Evolutionary conservation across 495 filamentous ascomycete species (phyloP).

Genomic region (Lophiotrema nucula): DNA sequence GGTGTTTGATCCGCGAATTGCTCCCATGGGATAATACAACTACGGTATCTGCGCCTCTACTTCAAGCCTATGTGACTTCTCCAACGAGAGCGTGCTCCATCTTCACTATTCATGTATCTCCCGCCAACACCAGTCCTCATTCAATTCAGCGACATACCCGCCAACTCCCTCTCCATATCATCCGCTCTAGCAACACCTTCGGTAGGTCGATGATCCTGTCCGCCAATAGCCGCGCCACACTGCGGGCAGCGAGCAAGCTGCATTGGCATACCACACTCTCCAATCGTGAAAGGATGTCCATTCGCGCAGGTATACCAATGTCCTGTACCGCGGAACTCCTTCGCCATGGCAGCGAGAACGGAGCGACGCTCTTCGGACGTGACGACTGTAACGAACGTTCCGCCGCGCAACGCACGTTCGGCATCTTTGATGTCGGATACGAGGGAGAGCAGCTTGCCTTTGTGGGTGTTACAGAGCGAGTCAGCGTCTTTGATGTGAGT

Average conservation of each 20-base stretch:
- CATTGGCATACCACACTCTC: constrained; percentile 73
- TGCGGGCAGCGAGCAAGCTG: constrained; percentile 62
- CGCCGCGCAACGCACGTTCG: background rate
- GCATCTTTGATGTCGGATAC: constrained; percentile 14
- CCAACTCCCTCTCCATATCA: constrained; percentile 52
- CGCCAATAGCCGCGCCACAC: constrained; percentile 62
- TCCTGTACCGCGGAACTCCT: constrained; percentile 33
- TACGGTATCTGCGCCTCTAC: too few relatives aligned
- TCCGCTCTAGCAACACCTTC: constrained; percentile 52
- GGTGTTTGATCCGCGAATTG: too few relatives aligned
- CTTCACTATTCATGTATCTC: too few relatives aligned
- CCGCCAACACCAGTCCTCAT: too few relatives aligned
- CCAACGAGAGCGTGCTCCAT: too few relatives aligned
- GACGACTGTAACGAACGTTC: constrained; percentile 1
- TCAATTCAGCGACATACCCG: constrained; percentile 10
- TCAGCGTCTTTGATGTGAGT: background rate
- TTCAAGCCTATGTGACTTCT: too few relatives aligned
- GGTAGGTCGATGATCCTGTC: constrained; percentile 52
- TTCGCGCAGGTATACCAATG: constrained; percentile 71
- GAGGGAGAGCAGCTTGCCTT: constrained; percentile 2
- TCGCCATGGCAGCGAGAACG: constrained; percentile 38
- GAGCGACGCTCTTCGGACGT: constrained; percentile 43
- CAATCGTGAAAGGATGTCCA: constrained; percentile 69
- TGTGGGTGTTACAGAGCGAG: background rate
- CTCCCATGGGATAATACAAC: too few relatives aligned